Evolutionary conservation across 2,329 filamentous ascomycete genomes (phyloP).

Genomic region (Amylocarpus encephaloides): DNA sequence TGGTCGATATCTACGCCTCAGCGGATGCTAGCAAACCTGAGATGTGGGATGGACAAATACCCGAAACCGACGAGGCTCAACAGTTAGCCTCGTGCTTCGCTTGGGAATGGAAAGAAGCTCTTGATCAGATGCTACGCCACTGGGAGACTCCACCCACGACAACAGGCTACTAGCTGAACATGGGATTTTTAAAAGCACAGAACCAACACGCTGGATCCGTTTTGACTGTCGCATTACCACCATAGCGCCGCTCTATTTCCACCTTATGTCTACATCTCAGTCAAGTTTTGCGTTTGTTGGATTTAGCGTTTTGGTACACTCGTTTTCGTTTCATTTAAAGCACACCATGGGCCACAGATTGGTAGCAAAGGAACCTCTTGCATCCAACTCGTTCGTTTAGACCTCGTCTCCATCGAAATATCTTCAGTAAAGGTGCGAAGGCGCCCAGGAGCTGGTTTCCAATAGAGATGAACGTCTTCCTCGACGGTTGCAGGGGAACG

Average conservation of each 20-base stretch:
- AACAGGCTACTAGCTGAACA: conserved; percentile 39
- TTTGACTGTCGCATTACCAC: too few species aligned
- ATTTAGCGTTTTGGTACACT: neutral
- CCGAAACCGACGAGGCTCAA: conserved; percentile 48
- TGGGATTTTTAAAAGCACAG: too few species aligned
- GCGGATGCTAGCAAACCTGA: conserved; percentile 54
- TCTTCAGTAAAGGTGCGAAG: conserved; percentile 1
- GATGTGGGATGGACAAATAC: conserved; percentile 62
- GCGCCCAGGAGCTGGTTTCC: neutral
- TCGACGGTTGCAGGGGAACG: too few species aligned
- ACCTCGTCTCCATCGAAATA: neutral
- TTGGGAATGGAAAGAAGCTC: conserved; percentile 59
- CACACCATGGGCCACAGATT: too few species aligned
- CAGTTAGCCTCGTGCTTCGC: conserved; percentile 58
- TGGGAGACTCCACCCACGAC: conserved; percentile 59
- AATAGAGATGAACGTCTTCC: neutral
- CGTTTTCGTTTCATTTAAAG: too few species aligned
- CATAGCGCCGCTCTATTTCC: too few species aligned
- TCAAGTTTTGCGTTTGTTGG: too few species aligned
- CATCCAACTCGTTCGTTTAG: neutral
- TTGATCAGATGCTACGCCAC: conserved; percentile 61
- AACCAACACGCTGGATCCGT: too few species aligned
- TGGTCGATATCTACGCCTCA: conserved; percentile 56
- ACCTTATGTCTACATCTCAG: too few species aligned
- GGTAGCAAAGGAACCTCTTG: too few species aligned